Base-by-base conservation (phyloP, 2,329 filamentous ascomycete species). In the Stagonosporopsis rhizophila region DNA sequence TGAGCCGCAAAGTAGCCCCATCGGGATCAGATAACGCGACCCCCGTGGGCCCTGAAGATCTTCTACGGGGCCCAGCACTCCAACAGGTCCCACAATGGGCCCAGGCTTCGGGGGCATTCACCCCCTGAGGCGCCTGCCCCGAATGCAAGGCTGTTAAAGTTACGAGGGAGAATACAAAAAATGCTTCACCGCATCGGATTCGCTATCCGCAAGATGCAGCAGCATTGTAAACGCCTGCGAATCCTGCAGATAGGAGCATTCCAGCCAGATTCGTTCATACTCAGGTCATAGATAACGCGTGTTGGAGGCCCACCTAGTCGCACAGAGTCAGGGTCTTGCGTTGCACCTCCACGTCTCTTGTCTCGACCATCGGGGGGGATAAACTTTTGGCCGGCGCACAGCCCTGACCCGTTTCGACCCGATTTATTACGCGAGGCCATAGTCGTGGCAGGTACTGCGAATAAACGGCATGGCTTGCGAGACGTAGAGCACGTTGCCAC, bases 1-100 rank as follows among this genome's bases (percentile, higher is more conserved):
- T 56, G 61, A 58, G 61, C 59, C 59, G 59, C 61, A 62, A n/a
- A n/a, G 51, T 64, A 64, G 60, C 61, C 61, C 41, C 32, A 62
- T 60, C 44, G 20, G 59, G 61, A n/a, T 15, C 46, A 41, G 59
- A 51, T 49, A 60, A 58, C 50, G 60, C 47, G 53, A 4, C 42
- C 49, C 57, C 57, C 57, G 57, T 60, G 57, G 59, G 59, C 53
- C 57, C 53, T 58, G 57, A 50, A 54, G 59, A 62, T 62, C 58
- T 58, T 27, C 30, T 49, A 61, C 20, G 59, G 59, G 59, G 59
- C 59, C 53, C 57, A 54, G 52, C 23, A 6, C 23, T 25, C 23
- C 23, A 25, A 8, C 49, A 57, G 53, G 30, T 60, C 57, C 57
- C 57, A 48, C 40, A 30, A 39, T 22, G 41, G 44, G 59, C 38